phyloP scores from a whole-genome alignment of 2,329 filamentous ascomycete species.

The Colletotrichum musae region DNA sequence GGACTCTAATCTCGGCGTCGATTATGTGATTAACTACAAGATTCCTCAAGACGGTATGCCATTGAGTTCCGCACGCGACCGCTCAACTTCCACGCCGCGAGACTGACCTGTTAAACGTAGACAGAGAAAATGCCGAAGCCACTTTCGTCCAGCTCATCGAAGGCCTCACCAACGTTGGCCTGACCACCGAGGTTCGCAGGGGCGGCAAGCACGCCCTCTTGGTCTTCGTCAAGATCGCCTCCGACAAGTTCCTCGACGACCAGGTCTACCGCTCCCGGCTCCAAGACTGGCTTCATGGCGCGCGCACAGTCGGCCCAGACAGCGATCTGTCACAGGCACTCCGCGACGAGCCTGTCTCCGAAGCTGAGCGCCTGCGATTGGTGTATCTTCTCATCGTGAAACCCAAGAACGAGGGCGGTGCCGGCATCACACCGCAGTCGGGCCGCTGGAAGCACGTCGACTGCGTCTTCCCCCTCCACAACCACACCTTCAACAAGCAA shows the following conservation, averaged over 20 bases:
- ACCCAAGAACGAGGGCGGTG: slow-evolving; percentile 81
- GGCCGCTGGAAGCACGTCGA: slow-evolving; percentile 82
- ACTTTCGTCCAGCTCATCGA: slow-evolving; percentile 85
- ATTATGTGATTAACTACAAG: slow-evolving; percentile 89
- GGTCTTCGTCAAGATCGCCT: slow-evolving; percentile 86
- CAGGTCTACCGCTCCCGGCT: slow-evolving; percentile 91
- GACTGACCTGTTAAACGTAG: slow-evolving; percentile 56
- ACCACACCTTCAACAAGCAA: slow-evolving; percentile 80
- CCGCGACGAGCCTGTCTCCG: slow-evolving; percentile 81
- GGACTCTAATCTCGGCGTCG: slow-evolving; percentile 67
- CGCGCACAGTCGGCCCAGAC: slow-evolving; percentile 82
- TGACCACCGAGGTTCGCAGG: slow-evolving; percentile 88
- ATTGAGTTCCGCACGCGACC: background rate
- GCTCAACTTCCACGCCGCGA: background rate
- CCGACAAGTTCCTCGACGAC: slow-evolving; percentile 79
- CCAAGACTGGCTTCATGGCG: slow-evolving; percentile 93
- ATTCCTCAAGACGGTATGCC: slow-evolving; percentile 76
- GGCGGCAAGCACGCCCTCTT: slow-evolving; percentile 83
- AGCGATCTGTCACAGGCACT: slow-evolving; percentile 79
- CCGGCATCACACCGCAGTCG: slow-evolving; percentile 78
- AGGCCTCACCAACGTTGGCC: slow-evolving; percentile 82
- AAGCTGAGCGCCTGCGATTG: slow-evolving; percentile 89
- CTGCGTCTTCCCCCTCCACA: slow-evolving; percentile 84
- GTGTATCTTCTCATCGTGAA: slow-evolving; percentile 89
- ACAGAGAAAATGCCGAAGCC: slow-evolving; percentile 77